These are phyloP conservation scores for Vitis hybrid DNA, from an alignment of 177 flowering plant species.

Conservation along the genomic window DNA sequence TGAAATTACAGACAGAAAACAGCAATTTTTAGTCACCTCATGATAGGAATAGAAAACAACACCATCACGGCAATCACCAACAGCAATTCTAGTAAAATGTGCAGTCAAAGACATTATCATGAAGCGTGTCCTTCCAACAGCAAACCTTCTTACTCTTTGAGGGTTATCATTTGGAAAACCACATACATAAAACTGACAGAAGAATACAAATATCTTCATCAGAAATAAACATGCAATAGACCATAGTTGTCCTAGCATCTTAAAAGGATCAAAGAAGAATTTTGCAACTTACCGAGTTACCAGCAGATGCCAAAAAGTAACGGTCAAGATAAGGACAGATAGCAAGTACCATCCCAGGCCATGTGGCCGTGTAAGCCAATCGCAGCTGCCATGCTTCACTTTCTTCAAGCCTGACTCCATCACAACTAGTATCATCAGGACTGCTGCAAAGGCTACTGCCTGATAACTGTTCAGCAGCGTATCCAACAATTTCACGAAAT, in stretches of 20 bases:
- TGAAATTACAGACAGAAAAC: conserved; percentile 1
- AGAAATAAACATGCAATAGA: conserved; percentile 9
- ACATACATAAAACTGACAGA: conserved; percentile 76
- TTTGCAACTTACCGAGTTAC: conserved; percentile 72
- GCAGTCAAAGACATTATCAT: conserved; percentile 72
- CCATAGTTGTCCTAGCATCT: conserved; percentile 1
- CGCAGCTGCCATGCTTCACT: conserved; percentile 75
- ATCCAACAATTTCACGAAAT: conserved; percentile 62
- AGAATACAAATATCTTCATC: conserved; percentile 6
- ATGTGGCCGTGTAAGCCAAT: conserved; percentile 35
- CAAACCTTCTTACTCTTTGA: conserved; percentile 60
- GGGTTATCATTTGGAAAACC: conserved; percentile 75
- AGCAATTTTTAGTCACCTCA: conserved; percentile 52
- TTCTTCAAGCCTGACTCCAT: conserved; percentile 82
- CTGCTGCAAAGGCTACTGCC: conserved; percentile 83
- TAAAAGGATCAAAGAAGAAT: not conserved
- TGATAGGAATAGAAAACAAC: conserved; percentile 80
- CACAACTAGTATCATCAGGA: conserved; percentile 76
- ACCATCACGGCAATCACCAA: conserved; percentile 99
- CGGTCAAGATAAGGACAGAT: conserved; percentile 86
- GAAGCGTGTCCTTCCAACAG: conserved; percentile 79
- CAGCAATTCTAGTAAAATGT: conserved; percentile 76
- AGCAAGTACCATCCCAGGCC: conserved; percentile 81
- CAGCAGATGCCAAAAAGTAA: conserved; percentile 86
- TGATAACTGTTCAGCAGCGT: conserved; percentile 69